These are phyloP conservation scores for Phytophthora pluvialis DNA, from an alignment of 352 stramenopile species.

Conservation along the genomic window DNA sequence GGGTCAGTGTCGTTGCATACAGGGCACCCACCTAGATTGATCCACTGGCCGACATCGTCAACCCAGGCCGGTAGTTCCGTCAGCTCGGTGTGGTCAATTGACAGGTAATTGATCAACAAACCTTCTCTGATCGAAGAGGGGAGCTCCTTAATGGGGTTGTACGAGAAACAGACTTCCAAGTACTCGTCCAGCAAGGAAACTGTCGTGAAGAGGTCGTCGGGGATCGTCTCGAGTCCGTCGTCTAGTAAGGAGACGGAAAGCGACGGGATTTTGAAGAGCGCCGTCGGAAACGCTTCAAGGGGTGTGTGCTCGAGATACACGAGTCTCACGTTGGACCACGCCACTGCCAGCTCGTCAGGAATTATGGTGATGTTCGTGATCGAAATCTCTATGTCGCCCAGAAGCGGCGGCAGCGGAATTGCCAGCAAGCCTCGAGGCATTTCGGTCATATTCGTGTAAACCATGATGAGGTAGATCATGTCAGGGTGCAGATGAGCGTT, in stretches of 20 bases:
- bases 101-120: constrained; percentile 38
- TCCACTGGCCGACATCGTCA: constrained; percentile 16
- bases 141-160: constrained; percentile 38
- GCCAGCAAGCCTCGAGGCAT: constrained; percentile 46
- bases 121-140: constrained; percentile 24
- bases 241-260: constrained; percentile 37
- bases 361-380: constrained; percentile 42
- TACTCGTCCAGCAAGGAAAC: constrained; percentile 24
- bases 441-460: constrained; percentile 54
- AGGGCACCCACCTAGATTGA: constrained; percentile 17
- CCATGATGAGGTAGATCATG: constrained; percentile 51
- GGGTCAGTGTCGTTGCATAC: constrained; percentile 19
- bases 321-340: constrained; percentile 34
- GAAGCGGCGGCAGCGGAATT: constrained; percentile 33
- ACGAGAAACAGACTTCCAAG: constrained; percentile 36
- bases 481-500: constrained; percentile 36
- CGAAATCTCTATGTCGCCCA: constrained; percentile 59
- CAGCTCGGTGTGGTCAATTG: constrained; percentile 41
- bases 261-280: constrained; percentile 30
- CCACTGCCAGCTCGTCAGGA: constrained; percentile 32
- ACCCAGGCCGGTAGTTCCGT: constrained; percentile 39
- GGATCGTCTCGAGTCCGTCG: constrained; percentile 29
- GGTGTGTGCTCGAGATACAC: constrained; percentile 45
- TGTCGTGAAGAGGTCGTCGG: constrained; percentile 33
- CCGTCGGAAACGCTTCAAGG: constrained; percentile 38